A percentile compares a stretch with the other conserved stretches of the same genome.
Evolutionary conservation across 176 grass and related monocot species (phyloP).

Genomic region (Aegilops tauschii): DNA sequence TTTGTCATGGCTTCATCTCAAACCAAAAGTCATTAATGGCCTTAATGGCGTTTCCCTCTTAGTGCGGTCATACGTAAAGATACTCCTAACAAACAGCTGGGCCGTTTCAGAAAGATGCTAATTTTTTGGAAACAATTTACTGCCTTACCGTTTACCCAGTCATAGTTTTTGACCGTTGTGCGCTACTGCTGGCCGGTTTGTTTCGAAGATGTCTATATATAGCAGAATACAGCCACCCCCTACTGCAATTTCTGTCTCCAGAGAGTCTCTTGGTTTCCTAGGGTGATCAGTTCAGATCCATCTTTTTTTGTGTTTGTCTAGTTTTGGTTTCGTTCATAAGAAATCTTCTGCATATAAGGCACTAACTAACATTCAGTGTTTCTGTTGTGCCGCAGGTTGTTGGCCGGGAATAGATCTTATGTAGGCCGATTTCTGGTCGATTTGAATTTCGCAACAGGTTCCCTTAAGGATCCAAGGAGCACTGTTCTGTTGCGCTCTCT

Average conservation of each 20-base stretch:
- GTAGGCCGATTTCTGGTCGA: conserved; percentile 1
- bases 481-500: not conserved
- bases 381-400: conserved; percentile 36
- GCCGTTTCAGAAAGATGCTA: conserved; percentile 6
- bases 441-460: conserved; percentile 15
- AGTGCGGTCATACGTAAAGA: not conserved
- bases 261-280: not conserved
- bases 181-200: not conserved
- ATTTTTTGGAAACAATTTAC: conserved; percentile 23
- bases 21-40: not conserved
- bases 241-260: not conserved
- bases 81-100: not conserved
- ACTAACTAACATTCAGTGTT: conserved; percentile 20
- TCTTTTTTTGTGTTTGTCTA: not conserved
- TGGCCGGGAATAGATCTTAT: conserved; percentile 1
- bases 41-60: not conserved
- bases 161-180: conserved; percentile 31
- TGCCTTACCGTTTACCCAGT: not conserved
- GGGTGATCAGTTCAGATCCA: not conserved
- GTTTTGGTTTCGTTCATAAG: not conserved
- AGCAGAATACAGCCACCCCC: not conserved
- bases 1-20: conserved; percentile 1
- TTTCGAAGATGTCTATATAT: not conserved
- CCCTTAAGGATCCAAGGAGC: conserved; percentile 1
- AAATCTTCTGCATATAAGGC: not conserved